Conservation (phyloP, 192 early-diverging fungal species). For the Dispira simplex region DNA sequence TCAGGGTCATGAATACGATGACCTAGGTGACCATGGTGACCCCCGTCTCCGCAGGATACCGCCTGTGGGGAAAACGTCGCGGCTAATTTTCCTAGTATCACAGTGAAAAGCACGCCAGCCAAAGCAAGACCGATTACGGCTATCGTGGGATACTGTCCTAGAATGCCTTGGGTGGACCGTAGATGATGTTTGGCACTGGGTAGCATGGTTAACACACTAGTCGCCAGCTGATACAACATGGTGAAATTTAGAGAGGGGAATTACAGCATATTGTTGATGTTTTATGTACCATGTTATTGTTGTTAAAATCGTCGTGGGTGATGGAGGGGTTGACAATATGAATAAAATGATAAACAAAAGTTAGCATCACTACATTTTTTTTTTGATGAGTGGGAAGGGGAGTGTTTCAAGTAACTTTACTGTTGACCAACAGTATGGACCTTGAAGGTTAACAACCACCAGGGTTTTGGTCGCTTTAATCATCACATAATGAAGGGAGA, state of each 20-base stretch:
- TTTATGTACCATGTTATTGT: too few species aligned
- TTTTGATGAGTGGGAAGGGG: neutral
- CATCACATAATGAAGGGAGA: neutral
- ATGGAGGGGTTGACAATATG: too few species aligned
- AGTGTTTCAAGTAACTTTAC: too few species aligned
- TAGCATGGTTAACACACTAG: neutral
- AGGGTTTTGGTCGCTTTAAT: too few species aligned
- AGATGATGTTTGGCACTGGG: neutral
- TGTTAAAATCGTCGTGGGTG: too few species aligned
- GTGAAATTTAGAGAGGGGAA: neutral
- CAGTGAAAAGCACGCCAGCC: neutral
- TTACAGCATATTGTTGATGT: neutral
- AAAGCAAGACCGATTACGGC: neutral
- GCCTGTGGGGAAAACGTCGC: slow-evolving; percentile 1
- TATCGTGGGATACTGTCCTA: neutral
- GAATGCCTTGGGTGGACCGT: neutral
- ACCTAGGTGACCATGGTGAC: neutral
- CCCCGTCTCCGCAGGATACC: neutral
- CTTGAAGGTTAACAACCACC: too few species aligned
- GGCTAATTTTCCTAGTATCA: neutral
- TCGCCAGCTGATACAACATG: neutral
- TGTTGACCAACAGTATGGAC: too few species aligned
- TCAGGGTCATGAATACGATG: neutral
- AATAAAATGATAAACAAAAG: neutral
- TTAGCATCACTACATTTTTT: neutral